Conservation (phyloP, 495 filamentous ascomycete species). For the Delitschia confertaspora region DNA sequence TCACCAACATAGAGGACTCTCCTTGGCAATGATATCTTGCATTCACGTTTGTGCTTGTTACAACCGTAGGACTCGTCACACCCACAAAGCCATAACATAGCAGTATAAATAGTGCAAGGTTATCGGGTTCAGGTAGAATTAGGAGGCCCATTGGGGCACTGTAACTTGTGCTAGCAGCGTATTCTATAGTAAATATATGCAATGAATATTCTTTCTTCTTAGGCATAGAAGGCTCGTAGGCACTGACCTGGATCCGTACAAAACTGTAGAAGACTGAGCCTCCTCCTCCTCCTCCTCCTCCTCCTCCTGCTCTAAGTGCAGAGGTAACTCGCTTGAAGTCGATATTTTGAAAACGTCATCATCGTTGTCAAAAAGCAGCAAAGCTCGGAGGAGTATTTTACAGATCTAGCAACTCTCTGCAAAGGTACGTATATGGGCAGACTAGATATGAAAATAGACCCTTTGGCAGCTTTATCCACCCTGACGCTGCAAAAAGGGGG, state of each 20-base stretch:
- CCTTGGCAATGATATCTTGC: constrained; percentile 5
- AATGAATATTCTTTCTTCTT: background rate
- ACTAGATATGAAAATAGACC: too few species aligned
- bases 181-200: background rate
- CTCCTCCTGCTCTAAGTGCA: constrained; percentile 1
- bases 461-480: background rate
- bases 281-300: too few species aligned
- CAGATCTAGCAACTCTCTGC: constrained; percentile 6
- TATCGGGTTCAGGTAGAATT: constrained; percentile 3
- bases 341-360: constrained; percentile 1
- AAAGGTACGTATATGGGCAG: constrained; percentile 1
- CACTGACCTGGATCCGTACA: constrained; percentile 9
- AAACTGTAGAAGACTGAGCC: constrained; percentile 7
- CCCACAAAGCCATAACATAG: constrained; percentile 7
- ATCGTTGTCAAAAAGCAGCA: too few species aligned
- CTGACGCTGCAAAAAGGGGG: constrained; percentile 2
- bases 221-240: background rate
- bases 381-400: background rate
- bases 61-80: constrained; percentile 6
- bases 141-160: constrained; percentile 2
- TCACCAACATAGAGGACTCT: constrained; percentile 13
- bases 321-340: background rate
- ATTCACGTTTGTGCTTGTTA: constrained; percentile 2
- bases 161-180: background rate
- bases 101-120: constrained; percentile 4